A percentile compares a stretch with the other conserved stretches of the same genome.
These are phyloP conservation scores for Basipetospora sp. DNA, from an alignment of 2,329 filamentous ascomycete species.

Conservation along the genomic window DNA sequence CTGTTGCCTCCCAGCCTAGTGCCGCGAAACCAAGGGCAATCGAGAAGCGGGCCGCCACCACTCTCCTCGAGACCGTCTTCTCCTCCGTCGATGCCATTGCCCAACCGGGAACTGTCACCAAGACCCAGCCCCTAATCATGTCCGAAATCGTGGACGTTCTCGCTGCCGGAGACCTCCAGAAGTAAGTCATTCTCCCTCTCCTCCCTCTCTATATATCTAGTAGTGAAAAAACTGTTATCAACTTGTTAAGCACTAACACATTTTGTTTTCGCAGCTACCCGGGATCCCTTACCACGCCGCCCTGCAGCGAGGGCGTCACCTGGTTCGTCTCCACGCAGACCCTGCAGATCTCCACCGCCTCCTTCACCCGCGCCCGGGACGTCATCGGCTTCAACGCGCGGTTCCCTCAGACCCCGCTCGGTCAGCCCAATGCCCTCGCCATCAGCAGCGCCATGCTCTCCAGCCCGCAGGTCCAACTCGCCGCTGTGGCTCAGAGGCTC, in stretches of 20 bases:
- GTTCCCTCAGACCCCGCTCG: conserved; percentile 36
- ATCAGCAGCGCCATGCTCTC: conserved; percentile 1
- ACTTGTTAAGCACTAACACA: background rate
- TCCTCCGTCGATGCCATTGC: conserved; percentile 25
- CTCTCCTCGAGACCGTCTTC: conserved; percentile 33
- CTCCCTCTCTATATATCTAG: too few species aligned
- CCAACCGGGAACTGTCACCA: conserved; percentile 25
- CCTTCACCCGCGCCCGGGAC: conserved; percentile 35
- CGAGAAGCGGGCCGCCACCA: conserved; percentile 20
- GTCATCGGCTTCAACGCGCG: conserved; percentile 42
- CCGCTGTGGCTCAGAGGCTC: background rate
- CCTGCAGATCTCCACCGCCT: conserved; percentile 31
- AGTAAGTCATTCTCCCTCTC: conserved; percentile 12
- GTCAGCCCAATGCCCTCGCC: conserved; percentile 27
- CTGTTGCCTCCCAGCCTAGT: too few species aligned
- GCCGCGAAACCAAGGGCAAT: too few species aligned
- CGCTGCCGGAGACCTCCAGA: conserved; percentile 23
- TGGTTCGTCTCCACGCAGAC: conserved; percentile 37
- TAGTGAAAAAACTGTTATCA: too few species aligned
- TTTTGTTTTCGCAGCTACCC: conserved; percentile 26
- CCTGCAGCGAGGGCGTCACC: conserved; percentile 41
- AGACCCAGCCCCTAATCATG: conserved; percentile 28
- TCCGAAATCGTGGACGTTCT: conserved; percentile 25
- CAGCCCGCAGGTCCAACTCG: conserved; percentile 1
- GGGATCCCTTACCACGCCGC: conserved; percentile 48